These are phyloP conservation scores for Alternaria infectoria DNA, from an alignment of 2,329 filamentous ascomycete species.

Conservation along the genomic window DNA sequence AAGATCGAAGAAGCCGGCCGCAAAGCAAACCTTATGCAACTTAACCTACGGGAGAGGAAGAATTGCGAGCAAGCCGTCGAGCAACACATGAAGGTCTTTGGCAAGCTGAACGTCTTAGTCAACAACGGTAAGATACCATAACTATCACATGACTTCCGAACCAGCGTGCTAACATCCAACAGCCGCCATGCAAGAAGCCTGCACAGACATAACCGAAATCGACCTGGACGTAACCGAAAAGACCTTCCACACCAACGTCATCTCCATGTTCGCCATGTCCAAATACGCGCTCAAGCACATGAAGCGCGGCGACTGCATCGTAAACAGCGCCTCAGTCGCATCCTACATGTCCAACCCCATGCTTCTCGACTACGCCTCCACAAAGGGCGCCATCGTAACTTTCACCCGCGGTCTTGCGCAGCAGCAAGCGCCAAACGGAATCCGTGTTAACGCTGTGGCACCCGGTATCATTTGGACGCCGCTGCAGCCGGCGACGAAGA, in stretches of 20 bases:
- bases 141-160: too few species aligned
- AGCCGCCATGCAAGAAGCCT: slow-evolving; percentile 63
- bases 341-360: slow-evolving; percentile 78
- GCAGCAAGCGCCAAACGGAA: slow-evolving; percentile 71
- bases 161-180: too few species aligned
- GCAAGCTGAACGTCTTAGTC: slow-evolving; percentile 67
- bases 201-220: slow-evolving; percentile 60
- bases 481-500: slow-evolving; percentile 20
- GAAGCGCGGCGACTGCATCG: slow-evolving; percentile 71
- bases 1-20: slow-evolving; percentile 68
- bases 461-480: slow-evolving; percentile 61
- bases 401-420: slow-evolving; percentile 78
- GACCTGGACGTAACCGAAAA: slow-evolving; percentile 62
- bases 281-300: slow-evolving; percentile 78
- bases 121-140: slow-evolving; percentile 20
- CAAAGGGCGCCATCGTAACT: slow-evolving; percentile 75
- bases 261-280: slow-evolving; percentile 76
- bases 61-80: slow-evolving; percentile 73
- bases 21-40: slow-evolving; percentile 49
- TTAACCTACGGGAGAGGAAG: slow-evolving; percentile 67
- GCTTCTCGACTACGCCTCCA: slow-evolving; percentile 78
- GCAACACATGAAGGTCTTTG: slow-evolving; percentile 67
- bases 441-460: slow-evolving; percentile 75
- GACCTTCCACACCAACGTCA: slow-evolving; percentile 75
- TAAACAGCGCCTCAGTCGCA: slow-evolving; percentile 82